A percentile compares a stretch with the other conserved stretches of the same genome.
phyloP scores from a whole-genome alignment of 1,284 basidiomycete genomes.

The Tylopilus orsonianus region DNA sequence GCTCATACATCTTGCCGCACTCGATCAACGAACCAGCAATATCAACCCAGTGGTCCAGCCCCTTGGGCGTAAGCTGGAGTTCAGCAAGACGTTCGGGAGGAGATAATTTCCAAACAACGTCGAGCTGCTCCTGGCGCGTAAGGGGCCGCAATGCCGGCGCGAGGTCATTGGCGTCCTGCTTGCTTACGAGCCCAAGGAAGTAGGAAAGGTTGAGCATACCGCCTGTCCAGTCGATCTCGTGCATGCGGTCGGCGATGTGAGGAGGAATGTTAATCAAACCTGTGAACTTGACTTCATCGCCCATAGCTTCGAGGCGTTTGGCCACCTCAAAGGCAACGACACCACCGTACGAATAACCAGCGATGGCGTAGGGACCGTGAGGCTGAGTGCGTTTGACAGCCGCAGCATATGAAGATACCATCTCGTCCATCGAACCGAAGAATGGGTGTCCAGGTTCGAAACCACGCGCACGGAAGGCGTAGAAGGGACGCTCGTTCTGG shows the following conservation, averaged over 20 bases:
- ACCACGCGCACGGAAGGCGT: constrained; percentile 45
- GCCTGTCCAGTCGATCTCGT: constrained; percentile 42
- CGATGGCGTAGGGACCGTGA: constrained; percentile 45
- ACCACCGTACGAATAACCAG: constrained; percentile 51
- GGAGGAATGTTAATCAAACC: constrained; percentile 47
- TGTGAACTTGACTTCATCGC: constrained; percentile 40
- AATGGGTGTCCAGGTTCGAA: constrained; percentile 41
- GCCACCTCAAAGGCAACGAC: constrained; percentile 48
- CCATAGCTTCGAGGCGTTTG: constrained; percentile 39
- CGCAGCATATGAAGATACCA: constrained; percentile 41
- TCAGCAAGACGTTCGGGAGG: constrained; percentile 33
- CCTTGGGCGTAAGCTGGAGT: constrained; percentile 30
- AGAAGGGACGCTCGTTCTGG: constrained; percentile 42
- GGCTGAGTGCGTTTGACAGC: constrained; percentile 40
- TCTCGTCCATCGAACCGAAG: constrained; percentile 42
- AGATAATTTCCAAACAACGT: constrained; percentile 29
- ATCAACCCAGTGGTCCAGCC: constrained; percentile 33
- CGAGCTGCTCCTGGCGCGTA: constrained; percentile 27
- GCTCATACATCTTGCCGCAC: constrained; percentile 32
- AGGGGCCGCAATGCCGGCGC: constrained; percentile 21
- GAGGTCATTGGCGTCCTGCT: constrained; percentile 27
- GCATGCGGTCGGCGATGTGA: constrained; percentile 43
- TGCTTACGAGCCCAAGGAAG: constrained; percentile 31
- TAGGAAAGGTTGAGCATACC: constrained; percentile 39
- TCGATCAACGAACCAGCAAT: constrained; percentile 33